Conservation (phyloP, 306 rosid species). For the Lablab purpureus region DNA sequence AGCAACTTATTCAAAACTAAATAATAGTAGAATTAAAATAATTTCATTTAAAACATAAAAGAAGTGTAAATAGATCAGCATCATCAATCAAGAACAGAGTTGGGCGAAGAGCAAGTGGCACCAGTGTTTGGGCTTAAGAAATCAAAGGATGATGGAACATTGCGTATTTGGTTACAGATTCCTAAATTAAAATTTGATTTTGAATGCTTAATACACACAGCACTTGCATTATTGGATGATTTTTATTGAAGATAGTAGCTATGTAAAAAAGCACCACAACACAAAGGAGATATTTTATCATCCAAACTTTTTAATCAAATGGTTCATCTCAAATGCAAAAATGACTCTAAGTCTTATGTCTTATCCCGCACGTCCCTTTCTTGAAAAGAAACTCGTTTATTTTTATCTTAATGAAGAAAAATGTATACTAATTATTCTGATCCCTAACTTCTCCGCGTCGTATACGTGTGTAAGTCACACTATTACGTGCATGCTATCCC, state of each 20-base stretch:
- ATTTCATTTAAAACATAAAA: too few species aligned
- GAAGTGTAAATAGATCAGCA: too few species aligned
- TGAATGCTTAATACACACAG: constrained; percentile 18
- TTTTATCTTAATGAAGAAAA: constrained; percentile 16
- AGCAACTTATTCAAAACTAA: too few species aligned
- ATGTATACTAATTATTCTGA: constrained; percentile 13
- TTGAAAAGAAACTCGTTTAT: constrained; percentile 29
- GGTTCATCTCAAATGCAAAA: not conserved
- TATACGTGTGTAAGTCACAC: constrained; percentile 38
- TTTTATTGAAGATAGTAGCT: not conserved
- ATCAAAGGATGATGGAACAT: not conserved
- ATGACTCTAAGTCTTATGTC: constrained; percentile 1
- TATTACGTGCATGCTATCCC: constrained; percentile 27
- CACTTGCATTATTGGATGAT: constrained; percentile 34
- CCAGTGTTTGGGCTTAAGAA: not conserved
- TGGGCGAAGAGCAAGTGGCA: not conserved
- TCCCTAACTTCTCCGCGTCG: constrained; percentile 43
- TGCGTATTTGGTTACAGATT: not conserved
- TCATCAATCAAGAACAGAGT: too few species aligned
- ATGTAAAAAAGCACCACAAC: not conserved
- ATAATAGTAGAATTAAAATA: too few species aligned
- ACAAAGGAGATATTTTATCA: not conserved
- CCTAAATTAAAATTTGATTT: not conserved
- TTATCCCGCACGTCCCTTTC: constrained; percentile 22
- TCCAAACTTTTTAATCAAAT: not conserved